A percentile compares a stretch with the other conserved stretches of the same genome.
Conservation (phyloP, 371 early-diverging fungal species). For the Mucor sp. region DNA sequence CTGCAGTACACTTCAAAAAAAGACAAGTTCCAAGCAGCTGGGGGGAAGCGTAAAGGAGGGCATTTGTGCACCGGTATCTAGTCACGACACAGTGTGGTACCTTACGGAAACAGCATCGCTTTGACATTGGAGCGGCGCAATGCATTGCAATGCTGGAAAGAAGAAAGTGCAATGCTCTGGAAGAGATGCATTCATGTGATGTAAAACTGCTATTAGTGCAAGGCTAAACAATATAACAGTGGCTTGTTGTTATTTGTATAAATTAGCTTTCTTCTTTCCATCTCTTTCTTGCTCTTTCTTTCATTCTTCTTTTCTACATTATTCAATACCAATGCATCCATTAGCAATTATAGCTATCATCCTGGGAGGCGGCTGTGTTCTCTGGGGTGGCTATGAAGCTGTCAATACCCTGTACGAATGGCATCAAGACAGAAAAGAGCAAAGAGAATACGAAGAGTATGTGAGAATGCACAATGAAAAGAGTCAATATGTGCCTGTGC, state of each 20-base stretch:
- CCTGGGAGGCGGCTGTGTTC: conserved; percentile 17
- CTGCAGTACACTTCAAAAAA: not conserved
- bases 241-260: not conserved
- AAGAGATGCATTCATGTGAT: not conserved
- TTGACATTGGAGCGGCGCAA: not conserved
- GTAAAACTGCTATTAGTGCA: not conserved
- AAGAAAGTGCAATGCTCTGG: not conserved
- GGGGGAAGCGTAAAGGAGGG: not conserved
- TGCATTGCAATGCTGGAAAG: not conserved
- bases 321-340: conserved; percentile 30
- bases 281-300: not conserved
- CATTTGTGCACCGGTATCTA: not conserved
- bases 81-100: not conserved
- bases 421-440: conserved; percentile 29
- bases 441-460: conserved; percentile 35
- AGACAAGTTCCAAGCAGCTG: not conserved
- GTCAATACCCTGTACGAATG: conserved; percentile 25
- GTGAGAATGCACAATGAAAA: conserved; percentile 30
- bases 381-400: conserved; percentile 34
- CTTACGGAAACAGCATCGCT: not conserved
- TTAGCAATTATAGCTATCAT: conserved; percentile 20
- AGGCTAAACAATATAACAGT: not conserved
- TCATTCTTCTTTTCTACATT: conserved; percentile 4
- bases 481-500: not conserved
- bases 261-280: not conserved